Base-by-base conservation (phyloP, 2,329 filamentous ascomycete species). In the Claviceps monticola region DNA sequence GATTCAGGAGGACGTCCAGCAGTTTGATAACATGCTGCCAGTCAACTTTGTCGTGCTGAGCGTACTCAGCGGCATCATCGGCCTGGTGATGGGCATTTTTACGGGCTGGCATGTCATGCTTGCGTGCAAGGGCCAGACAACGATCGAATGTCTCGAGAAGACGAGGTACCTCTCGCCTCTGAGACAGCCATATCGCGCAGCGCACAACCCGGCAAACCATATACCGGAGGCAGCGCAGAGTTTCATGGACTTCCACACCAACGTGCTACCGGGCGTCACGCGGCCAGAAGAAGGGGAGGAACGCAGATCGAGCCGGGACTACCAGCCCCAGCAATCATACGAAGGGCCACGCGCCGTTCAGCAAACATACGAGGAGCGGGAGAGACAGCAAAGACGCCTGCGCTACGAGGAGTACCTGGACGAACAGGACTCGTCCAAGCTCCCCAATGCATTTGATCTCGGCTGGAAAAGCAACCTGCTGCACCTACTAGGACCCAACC, bases 71-170 rank as follows among this genome's bases (percentile, higher is more conserved):
- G 91, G 90, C 14, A 94, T 98, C 58, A 94, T 98, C 55, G 88
- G 88, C 0, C 68, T 98, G 8, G 91, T 96, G 1, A 74, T 98
- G 19, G 83, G 83, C 13, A 88, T 87, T 0, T 98, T 98, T 63
- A 95, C 90, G 0, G 78, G 72, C 1, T 98, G 93, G 90, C 93
- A 98, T 72, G 76, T 97, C 52, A 80, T 86, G 65, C 76, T 98
- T 1, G 87, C 88, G 1, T 71, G 78, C 51, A 78, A 79, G 26
- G 88, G 88, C 3, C 83, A 94, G 68, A 98, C 93, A 1, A 98
- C 93, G 3, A 96, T 98, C 54, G 93, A 98, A 66, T 95, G 86
- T 61, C 72, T 98, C 54, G 93, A 98, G 68, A 96, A 93, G 73
- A 97, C 91, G 2, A 80, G 93, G 51, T 98, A 98, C 68, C 77